Evolutionary conservation across 768 basidiomycete genomes (phyloP), one percentile per base, ranked within the genome.

Genomic region (Lactarius indigo): DNA sequence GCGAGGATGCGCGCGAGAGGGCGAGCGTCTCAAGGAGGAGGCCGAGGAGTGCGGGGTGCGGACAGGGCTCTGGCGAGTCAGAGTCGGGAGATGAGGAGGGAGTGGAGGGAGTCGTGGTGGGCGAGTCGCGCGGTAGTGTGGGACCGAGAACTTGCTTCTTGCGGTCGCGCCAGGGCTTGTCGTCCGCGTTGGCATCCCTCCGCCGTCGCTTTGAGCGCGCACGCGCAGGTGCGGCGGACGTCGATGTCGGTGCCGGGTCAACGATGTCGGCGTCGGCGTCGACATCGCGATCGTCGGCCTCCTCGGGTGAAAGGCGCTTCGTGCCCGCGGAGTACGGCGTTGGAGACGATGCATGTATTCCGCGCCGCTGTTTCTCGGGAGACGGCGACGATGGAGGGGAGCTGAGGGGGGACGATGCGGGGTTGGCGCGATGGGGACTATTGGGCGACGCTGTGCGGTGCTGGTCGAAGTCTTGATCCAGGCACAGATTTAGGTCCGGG

Each of bases 1-100:
- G 63, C 5, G 70, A 65, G 18, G 70, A 69, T 0, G 68, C 70
- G 62, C 70, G 70, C n/a, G 70, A 65, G 55, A 65, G 68, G 15
- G 70, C 70, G 26, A 70, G 59, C 1, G 64, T 63, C 54, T 70
- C 70, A 30, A 70, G 50, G 59, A 70, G 61, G 15, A 44, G 52
- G 33, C 64, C 62, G n/a, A 70, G 64, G 39, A 70, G 61, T 8
- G 70, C 62, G 3, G 61, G 68, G 47, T 64, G 42, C 7, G 66
- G 66, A 47, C 69, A 68, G 2, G 66, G 17, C 28, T 55, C 56
- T 5, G 41, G 50, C 1, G 26, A 1, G 50, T 23, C 23, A 2
- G 52, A 10, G 12, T 17, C 9, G 5, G 42, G 15, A 33, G 41
- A 12, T 10, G 41, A 3, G 1, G 35, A 1, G 18, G 44, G 23